A percentile compares a stretch with the other conserved stretches of the same genome.
Evolutionary conservation across 495 filamentous ascomycete genomes (phyloP).

Genomic region (Articulospora tetracladia): DNA sequence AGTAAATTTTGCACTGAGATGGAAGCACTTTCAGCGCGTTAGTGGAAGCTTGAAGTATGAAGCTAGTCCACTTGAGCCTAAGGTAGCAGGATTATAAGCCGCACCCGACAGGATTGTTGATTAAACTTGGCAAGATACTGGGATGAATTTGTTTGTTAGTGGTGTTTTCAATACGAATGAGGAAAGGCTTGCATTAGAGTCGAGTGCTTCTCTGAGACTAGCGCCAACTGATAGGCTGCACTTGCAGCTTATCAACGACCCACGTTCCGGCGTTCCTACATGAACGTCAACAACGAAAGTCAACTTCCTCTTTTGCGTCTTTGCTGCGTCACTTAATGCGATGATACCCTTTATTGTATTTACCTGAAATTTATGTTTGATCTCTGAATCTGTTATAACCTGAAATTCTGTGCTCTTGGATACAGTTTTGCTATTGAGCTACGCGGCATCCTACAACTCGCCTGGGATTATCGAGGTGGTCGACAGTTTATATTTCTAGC

Average conservation of each 20-base stretch:
- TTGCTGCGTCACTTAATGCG: not conserved
- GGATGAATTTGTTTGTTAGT: slow-evolving; percentile 77
- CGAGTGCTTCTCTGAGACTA: too few species aligned
- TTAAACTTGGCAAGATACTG: not conserved
- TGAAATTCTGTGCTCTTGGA: too few species aligned
- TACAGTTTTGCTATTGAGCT: too few species aligned
- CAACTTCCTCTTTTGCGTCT: not conserved
- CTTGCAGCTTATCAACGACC: not conserved
- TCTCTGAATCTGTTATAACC: too few species aligned
- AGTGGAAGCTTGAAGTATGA: not conserved
- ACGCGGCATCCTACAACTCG: not conserved
- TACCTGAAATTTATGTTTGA: not conserved
- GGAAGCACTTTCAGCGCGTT: too few species aligned
- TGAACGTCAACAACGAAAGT: not conserved
- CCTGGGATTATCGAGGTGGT: not conserved
- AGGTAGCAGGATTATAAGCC: too few species aligned
- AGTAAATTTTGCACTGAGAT: too few species aligned
- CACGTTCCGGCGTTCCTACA: too few species aligned
- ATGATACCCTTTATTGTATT: not conserved
- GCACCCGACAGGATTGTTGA: too few species aligned
- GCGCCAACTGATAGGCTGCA: not conserved
- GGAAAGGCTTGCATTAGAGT: not conserved
- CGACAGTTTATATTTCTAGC: not conserved
- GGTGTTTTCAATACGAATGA: slow-evolving; percentile 80
- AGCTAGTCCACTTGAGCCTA: not conserved